Evolutionary conservation across 768 basidiomycete species (phyloP), one percentile per base, ranked within the genome.

Genomic region (Calocera cornea): DNA sequence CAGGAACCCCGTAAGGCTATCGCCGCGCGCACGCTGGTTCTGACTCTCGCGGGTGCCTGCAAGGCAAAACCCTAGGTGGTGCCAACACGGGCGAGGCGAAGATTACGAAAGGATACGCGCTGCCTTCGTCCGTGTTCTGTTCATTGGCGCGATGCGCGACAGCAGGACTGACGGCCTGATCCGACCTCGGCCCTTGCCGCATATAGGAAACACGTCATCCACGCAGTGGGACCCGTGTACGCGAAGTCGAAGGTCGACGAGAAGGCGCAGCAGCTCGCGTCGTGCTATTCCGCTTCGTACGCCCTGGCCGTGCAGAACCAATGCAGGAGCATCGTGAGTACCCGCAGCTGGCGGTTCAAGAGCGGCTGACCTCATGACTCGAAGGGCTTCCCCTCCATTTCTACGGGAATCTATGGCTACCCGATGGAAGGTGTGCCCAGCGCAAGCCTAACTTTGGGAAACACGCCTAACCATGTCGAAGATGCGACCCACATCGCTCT

Each of bases 201-300:
- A 24, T 34, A 44, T 65, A 89, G 90, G 40, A 81, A 82, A 40
- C 80, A 87, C 73, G 80, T 93, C 68, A 89, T 93, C 44, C 91
- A 92, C 72, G 82, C 91, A 1, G 91, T 92, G 17, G 91, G 91
- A 12, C 91, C 91, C 0, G 75, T 89, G 0, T 91, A 88, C 74
- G 79, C 79, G 2, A 66, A 71, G 1, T 67, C 70, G 0, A 76
- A 80, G 31, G 76, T 75, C 40, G 80, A 81, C 44, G 75, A 74
- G 31, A 83, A 81, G 65, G 84, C 84, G 3, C 70, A 74, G 68
- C 81, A 84, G 69, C 70, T 71, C 16, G 79, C 80, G 2, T 88
- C 88, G 10, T 89, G 88, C 72, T 93, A 93, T 73, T 77, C 75
- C 67, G 82, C 74, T 22, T 86, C 88, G 71, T 76, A 92, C 68